A percentile compares a stretch with the other conserved stretches of the same genome.
phyloP scores from a whole-genome alignment of 768 basidiomycete species.

The Tricholoma furcatifolium region DNA sequence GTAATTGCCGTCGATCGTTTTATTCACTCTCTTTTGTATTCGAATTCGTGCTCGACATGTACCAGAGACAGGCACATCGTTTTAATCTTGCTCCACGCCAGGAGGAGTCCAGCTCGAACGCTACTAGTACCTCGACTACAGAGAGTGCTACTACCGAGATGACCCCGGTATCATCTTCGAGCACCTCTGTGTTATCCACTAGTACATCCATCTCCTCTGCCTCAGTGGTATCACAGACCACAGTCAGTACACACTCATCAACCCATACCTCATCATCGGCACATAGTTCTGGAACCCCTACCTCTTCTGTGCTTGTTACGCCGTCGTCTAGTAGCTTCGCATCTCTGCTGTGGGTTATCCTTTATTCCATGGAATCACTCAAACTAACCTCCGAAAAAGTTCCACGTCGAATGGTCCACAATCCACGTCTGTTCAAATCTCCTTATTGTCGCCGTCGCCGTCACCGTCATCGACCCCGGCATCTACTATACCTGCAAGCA shows the following conservation, averaged over 20 bases:
- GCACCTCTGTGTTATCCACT: conserved; percentile 1
- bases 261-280: background rate
- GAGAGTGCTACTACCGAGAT: background rate
- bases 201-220: background rate
- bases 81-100: conserved; percentile 8
- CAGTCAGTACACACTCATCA: background rate
- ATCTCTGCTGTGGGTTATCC: background rate
- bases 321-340: background rate
- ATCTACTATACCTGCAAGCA: background rate
- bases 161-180: background rate
- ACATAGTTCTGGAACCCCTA: background rate
- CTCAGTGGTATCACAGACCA: background rate
- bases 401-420: background rate
- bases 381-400: background rate
- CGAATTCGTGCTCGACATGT: conserved; percentile 5
- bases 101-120: background rate
- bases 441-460: background rate
- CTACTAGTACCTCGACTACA: background rate
- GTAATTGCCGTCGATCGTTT: background rate
- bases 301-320: background rate
- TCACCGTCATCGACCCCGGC: background rate
- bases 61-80: conserved; percentile 8
- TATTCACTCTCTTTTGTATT: background rate
- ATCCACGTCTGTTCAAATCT: background rate
- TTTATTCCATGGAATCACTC: background rate